Evolutionary conservation across 2,329 filamentous ascomycete genomes (phyloP).

Genomic region (Nannizziopsis arthrosporioides): DNA sequence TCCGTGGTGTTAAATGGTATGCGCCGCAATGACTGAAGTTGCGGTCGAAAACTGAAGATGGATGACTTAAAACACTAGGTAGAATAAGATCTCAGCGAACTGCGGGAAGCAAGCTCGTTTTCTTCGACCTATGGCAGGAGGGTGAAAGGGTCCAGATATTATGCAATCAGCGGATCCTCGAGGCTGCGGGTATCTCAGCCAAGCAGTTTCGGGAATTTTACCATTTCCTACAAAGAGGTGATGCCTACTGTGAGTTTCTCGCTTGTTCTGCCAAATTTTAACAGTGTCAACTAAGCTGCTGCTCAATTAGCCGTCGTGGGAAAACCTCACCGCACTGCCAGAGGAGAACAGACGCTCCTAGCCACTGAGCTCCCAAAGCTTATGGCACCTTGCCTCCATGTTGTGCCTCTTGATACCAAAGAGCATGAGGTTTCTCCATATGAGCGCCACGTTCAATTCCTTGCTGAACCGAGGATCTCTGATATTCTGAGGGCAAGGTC

Average conservation of each 20-base stretch:
- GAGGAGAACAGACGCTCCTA: slow-evolving; percentile 65
- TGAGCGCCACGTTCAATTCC: slow-evolving; percentile 73
- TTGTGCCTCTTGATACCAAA: slow-evolving; percentile 58
- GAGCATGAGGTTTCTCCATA: slow-evolving; percentile 62
- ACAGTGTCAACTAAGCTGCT: neutral
- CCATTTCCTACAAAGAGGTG: slow-evolving; percentile 62
- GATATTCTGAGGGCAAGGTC: slow-evolving; percentile 65
- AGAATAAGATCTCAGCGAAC: slow-evolving; percentile 62
- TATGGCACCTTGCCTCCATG: slow-evolving; percentile 66
- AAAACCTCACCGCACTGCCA: slow-evolving; percentile 53
- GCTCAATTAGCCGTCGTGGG: slow-evolving; percentile 53
- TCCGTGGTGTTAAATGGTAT: slow-evolving; percentile 35
- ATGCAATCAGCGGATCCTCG: slow-evolving; percentile 48
- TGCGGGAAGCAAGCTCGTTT: slow-evolving; percentile 66
- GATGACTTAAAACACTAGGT: slow-evolving; percentile 45
- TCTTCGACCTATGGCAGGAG: slow-evolving; percentile 68
- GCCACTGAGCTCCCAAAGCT: slow-evolving; percentile 58
- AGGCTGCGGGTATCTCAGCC: slow-evolving; percentile 26
- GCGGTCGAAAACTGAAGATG: slow-evolving; percentile 7
- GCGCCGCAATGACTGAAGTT: slow-evolving; percentile 12
- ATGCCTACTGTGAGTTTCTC: slow-evolving; percentile 60
- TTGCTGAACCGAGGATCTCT: slow-evolving; percentile 57
- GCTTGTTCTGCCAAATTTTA: slow-evolving; percentile 8
- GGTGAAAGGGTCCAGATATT: slow-evolving; percentile 64
- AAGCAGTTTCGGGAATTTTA: slow-evolving; percentile 49